Evolutionary conservation across 2,329 filamentous ascomycete genomes (phyloP), one percentile per base, ranked within the genome.

Genomic region (Pseudocercospora vitis): DNA sequence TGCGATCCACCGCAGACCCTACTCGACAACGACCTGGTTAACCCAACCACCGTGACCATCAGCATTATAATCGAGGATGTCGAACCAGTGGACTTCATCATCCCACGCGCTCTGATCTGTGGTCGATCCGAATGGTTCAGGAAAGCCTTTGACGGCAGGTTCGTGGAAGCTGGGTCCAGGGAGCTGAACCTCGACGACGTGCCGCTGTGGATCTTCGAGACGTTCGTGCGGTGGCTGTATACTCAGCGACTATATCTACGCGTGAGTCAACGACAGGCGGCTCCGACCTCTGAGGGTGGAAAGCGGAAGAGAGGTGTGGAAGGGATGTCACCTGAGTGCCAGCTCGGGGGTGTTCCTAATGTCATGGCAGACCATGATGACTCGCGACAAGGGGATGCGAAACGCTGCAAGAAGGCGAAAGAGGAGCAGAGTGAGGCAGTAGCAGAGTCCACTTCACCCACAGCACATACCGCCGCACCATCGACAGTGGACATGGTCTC

Each of bases 171-270:
- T 4, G n/a, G 4, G 3, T 18, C 21, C 12, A 18, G 7, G 12
- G 31, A 28, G 18, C 21, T 31, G 29, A 37, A 29, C 23, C 44
- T 56, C 16, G 37, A 47, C 12, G 55, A 57, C 18, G 45, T 51
- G 12, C 21, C 37, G 29, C 48, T 47, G 3, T 50, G 32, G 52
- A 23, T 45, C 14, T 53, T 59, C 44, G 31, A 54, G 16, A 42
- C 54, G 3, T 59, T 59, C 33, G 18, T 57, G 7, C 29, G 44
- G 0, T 59, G 57, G 57, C 45, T 59, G 32, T 57, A 57, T 19
- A 57, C 48, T 8, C 46, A 48, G 26, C 42, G 37, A 3, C 28
- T 57, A 19, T 50, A 4, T 29, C 14, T 52, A 7, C 5, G 31
- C 14, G 7, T n/a, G 7, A 35, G 31, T 35, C 5, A 7, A n/a